These are phyloP conservation scores for Biscogniauxia sp. DNA, from an alignment of 2,329 filamentous ascomycete species.

Conservation along the genomic window DNA sequence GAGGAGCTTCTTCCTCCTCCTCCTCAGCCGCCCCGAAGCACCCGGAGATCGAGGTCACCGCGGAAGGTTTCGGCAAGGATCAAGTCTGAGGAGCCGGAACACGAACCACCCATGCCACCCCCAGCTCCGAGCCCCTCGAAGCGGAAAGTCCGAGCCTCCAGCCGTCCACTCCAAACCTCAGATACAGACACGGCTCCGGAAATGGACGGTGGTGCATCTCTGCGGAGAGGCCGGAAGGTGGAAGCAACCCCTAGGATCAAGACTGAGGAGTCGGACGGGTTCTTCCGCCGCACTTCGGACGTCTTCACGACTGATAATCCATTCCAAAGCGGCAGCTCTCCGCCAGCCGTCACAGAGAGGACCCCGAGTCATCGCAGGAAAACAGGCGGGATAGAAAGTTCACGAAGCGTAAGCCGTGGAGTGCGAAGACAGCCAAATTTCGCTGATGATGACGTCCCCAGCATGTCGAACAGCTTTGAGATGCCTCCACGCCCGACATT, in stretches of 20 bases:
- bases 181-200: slow-evolving; percentile 51
- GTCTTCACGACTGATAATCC: slow-evolving; percentile 89
- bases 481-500: slow-evolving; percentile 46
- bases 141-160: slow-evolving; percentile 52
- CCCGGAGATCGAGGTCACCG: slow-evolving; percentile 52
- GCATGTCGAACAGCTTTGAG: slow-evolving; percentile 58
- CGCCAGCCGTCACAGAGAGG: slow-evolving; percentile 50
- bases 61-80: slow-evolving; percentile 53
- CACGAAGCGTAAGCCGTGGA: slow-evolving; percentile 40
- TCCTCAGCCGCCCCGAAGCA: slow-evolving; percentile 39
- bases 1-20: slow-evolving; percentile 45
- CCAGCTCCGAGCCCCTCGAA: slow-evolving; percentile 50
- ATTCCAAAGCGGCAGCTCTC: slow-evolving; percentile 81
- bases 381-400: slow-evolving; percentile 41
- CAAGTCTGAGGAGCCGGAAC: slow-evolving; percentile 51
- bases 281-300: slow-evolving; percentile 40
- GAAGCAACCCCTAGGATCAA: slow-evolving; percentile 49
- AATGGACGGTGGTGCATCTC: slow-evolving; percentile 34
- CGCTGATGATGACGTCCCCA: slow-evolving; percentile 51
- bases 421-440: slow-evolving; percentile 47
- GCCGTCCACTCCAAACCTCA: slow-evolving; percentile 50
- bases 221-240: slow-evolving; percentile 36
- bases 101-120: slow-evolving; percentile 32
- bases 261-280: slow-evolving; percentile 50
- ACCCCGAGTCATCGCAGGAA: slow-evolving; percentile 49